Evolutionary conservation across 2,329 filamentous ascomycete species (phyloP).

Genomic region (Cercospora zeina): DNA sequence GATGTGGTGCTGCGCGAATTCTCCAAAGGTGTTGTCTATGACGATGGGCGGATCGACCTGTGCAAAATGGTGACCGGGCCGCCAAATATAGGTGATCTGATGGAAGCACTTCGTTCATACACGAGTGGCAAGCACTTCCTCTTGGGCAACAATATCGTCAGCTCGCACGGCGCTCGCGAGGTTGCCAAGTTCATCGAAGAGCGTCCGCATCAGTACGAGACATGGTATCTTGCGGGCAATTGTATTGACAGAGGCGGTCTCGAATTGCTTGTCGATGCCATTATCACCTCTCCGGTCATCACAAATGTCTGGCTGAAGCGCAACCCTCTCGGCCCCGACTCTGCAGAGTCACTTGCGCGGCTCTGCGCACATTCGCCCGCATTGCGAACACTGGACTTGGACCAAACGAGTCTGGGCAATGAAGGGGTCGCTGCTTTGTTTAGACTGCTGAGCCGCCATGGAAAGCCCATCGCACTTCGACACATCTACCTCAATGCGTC

Average conservation of each 20-base stretch:
- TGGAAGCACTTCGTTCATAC: slow-evolving; percentile 53
- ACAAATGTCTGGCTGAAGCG: slow-evolving; percentile 58
- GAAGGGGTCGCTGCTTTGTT: slow-evolving; percentile 51
- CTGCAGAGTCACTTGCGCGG: slow-evolving; percentile 47
- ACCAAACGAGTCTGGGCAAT: slow-evolving; percentile 55
- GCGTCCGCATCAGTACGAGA: slow-evolving; percentile 53
- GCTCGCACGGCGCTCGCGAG: slow-evolving; percentile 50
- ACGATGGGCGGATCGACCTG: slow-evolving; percentile 56
- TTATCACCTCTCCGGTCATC: slow-evolving; percentile 48
- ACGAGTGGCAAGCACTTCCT: slow-evolving; percentile 54
- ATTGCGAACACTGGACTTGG: slow-evolving; percentile 55
- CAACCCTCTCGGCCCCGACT: slow-evolving; percentile 51
- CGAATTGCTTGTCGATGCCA: slow-evolving; percentile 48
- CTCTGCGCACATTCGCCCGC: slow-evolving; percentile 49
- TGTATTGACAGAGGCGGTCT: slow-evolving; percentile 52
- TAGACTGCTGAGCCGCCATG: slow-evolving; percentile 32
- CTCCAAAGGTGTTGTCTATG: slow-evolving; percentile 50
- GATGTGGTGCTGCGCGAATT: slow-evolving; percentile 42
- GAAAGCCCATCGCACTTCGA: slow-evolving; percentile 31
- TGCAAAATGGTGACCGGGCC: slow-evolving; percentile 59
- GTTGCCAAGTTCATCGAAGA: slow-evolving; percentile 52
- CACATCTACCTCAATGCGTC: slow-evolving; percentile 41
- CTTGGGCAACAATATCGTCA: slow-evolving; percentile 58
- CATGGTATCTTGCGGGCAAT: slow-evolving; percentile 59
- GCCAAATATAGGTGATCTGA: slow-evolving; percentile 53